Conservation (phyloP, 805 yeast species). For the Candida michaelii region DNA sequence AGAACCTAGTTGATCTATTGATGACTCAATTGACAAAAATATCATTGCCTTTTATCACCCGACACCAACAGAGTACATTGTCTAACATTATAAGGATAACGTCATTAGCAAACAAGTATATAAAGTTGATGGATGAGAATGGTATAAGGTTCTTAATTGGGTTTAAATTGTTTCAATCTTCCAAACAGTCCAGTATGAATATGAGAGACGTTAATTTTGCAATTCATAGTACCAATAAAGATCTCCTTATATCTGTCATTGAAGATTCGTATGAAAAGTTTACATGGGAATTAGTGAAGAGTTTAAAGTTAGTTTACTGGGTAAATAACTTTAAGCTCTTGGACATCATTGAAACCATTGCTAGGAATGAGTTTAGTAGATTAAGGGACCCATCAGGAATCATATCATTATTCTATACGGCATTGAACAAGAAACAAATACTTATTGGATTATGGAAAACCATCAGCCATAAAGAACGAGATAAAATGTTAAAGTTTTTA, state of each 20-base stretch:
- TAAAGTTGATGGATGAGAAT: conserved; percentile 53
- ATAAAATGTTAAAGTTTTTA: conserved; percentile 76
- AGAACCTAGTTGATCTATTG: conserved; percentile 46
- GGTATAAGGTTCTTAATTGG: conserved; percentile 75
- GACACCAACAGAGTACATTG: conserved; percentile 89
- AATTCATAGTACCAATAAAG: conserved; percentile 75
- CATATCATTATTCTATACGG: conserved; percentile 74
- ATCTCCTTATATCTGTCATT: conserved; percentile 54
- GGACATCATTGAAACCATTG: conserved; percentile 61
- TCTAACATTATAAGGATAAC: conserved; percentile 67
- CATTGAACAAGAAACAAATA: conserved; percentile 73
- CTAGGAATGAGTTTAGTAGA: conserved; percentile 65
- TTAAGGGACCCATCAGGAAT: conserved; percentile 66
- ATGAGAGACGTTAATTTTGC: conserved; percentile 91
- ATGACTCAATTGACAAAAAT: conserved; percentile 60
- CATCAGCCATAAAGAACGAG: conserved; percentile 73
- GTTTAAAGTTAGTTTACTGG: conserved; percentile 76
- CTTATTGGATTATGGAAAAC: conserved; percentile 83
- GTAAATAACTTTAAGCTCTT: conserved; percentile 28
- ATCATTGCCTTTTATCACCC: conserved; percentile 75
- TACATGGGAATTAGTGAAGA: conserved; percentile 60
- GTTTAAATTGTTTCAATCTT: conserved; percentile 57
- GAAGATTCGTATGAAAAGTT: conserved; percentile 46
- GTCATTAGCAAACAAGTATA: conserved; percentile 48
- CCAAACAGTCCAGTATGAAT: conserved; percentile 53